Conservation (phyloP, 1,284 basidiomycete genomes). For the Irpex sp. region DNA sequence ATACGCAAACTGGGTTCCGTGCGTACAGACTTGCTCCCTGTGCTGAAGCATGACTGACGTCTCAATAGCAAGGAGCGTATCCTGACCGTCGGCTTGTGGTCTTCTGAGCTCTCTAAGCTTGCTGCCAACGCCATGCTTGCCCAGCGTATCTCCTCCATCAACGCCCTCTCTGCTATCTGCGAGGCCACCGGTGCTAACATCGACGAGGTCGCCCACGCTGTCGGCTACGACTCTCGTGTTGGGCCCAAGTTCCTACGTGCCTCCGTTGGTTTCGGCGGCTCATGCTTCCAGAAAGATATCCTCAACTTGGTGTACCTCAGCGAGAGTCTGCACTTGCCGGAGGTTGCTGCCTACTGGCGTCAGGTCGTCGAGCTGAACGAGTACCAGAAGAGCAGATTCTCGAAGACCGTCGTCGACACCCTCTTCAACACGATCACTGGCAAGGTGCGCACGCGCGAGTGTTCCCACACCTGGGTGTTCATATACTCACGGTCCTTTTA, state of each 20-base stretch:
- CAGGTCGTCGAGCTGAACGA: slow-evolving; percentile 96
- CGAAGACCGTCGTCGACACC: slow-evolving; percentile 88
- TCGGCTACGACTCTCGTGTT: slow-evolving; percentile 90
- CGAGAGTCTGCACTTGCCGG: slow-evolving; percentile 90
- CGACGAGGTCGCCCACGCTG: slow-evolving; percentile 94
- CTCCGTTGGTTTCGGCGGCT: slow-evolving; percentile 95
- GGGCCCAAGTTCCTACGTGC: slow-evolving; percentile 96
- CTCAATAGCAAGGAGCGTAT: slow-evolving; percentile 64
- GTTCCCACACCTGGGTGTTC: not conserved
- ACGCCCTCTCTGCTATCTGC: slow-evolving; percentile 97
- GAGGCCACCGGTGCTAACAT: slow-evolving; percentile 99
- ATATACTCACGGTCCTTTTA: not conserved
- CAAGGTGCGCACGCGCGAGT: slow-evolving; percentile 56
- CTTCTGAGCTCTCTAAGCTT: slow-evolving; percentile 96
- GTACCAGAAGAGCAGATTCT: slow-evolving; percentile 90
- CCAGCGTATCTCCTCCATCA: slow-evolving; percentile 97
- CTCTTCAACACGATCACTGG: slow-evolving; percentile 97
- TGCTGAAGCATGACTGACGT: not conserved
- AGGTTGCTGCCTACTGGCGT: slow-evolving; percentile 98
- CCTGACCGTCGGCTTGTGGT: slow-evolving; percentile 96
- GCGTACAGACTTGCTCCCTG: slow-evolving; percentile 30
- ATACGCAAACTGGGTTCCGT: slow-evolving; percentile 97
- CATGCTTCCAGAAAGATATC: slow-evolving; percentile 99
- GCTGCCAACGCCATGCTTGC: slow-evolving; percentile 99
- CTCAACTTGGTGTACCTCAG: slow-evolving; percentile 97